Evolutionary conservation across 1,139 yeast genomes (phyloP), one percentile per base, ranked within the genome.

Genomic region (Sugiyamaella grinbergsii): DNA sequence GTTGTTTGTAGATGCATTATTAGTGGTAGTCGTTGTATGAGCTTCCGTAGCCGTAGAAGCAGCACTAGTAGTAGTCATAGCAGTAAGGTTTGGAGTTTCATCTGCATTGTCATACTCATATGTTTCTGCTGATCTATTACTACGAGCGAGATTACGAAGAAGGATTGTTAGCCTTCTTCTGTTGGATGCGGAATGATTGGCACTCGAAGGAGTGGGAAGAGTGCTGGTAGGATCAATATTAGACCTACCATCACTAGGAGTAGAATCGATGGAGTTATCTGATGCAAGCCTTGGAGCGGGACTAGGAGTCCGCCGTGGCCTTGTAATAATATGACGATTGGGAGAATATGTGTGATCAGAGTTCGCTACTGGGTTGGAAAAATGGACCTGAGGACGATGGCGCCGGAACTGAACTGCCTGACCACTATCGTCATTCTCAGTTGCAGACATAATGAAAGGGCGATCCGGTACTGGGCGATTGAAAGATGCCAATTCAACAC

Each of bases 341-440:
- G 40, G 7, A 3, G n/a, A 33, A 18, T 29, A 29, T 11, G 37
- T 16, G 18, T 18, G 42, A 31, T 42, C 38, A 2, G 52, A 41
- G 23, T 51, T 51, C n/a, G 54, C 54, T 8, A 54, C 48, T 4
- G 59, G 59, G 29, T 52, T 55, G 13, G 57, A 55, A 39, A 56
- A 56, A 45, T 56, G 59, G 13, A 56, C 59, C 36, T 56, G 59
- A 10, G 58, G 58, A n/a, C 57, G 39, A 5, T 34, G 41, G 10
- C 47, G 41, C 36, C 41, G 19, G 22, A 43, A 43, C 23, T 43
- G 47, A 18, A 43, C 23, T 3, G 13, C 22, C 5, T 29, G 37
- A 22, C 37, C 28, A 22, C 31, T 41, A 29, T 40, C 34, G 13
- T 41, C 45, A 23, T 41, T 31, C 7, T 37, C 22, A 11, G 26